Conservation (phyloP, 441 rosid species). For the Syzygium malaccense region DNA sequence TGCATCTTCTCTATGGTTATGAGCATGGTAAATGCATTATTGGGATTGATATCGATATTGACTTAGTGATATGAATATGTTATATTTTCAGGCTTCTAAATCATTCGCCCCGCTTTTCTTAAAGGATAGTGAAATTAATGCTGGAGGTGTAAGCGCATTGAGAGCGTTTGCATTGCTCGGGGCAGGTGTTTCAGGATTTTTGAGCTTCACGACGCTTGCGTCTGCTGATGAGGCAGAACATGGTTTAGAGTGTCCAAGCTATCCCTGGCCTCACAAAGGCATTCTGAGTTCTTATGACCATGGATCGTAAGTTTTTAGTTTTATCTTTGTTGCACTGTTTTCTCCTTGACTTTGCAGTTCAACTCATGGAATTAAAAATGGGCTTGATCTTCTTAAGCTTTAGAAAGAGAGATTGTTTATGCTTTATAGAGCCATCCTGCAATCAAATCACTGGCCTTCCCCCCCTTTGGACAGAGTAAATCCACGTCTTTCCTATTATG, state of each 20-base stretch:
- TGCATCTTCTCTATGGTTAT: background rate
- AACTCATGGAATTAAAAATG: background rate
- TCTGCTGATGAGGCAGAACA: constrained; percentile 99
- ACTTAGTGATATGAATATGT: background rate
- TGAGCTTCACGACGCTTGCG: constrained; percentile 70
- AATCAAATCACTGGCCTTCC: background rate
- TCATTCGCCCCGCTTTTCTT: constrained; percentile 42
- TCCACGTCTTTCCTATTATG: background rate
- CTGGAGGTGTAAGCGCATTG: constrained; percentile 48
- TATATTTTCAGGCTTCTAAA: constrained; percentile 48
- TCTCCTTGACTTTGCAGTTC: background rate
- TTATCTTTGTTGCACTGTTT: background rate
- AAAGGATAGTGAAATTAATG: constrained; percentile 55
- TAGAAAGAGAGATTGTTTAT: background rate
- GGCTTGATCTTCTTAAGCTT: background rate
- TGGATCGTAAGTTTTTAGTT: constrained; percentile 72
- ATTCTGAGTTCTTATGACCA: constrained; percentile 98
- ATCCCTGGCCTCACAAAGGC: constrained; percentile 99
- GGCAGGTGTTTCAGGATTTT: constrained; percentile 82
- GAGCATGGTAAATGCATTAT: background rate
- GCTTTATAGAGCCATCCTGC: background rate
- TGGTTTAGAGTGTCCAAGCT: constrained; percentile 72
- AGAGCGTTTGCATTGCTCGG: constrained; percentile 69
- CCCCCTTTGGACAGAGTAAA: background rate
- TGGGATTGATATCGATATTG: background rate